Percentiles rank a stretch among this genome's conserved stretches.
Evolutionary conservation across 2,329 filamentous ascomycete species (phyloP).

Genomic region (Huntiella bhutanensis): DNA sequence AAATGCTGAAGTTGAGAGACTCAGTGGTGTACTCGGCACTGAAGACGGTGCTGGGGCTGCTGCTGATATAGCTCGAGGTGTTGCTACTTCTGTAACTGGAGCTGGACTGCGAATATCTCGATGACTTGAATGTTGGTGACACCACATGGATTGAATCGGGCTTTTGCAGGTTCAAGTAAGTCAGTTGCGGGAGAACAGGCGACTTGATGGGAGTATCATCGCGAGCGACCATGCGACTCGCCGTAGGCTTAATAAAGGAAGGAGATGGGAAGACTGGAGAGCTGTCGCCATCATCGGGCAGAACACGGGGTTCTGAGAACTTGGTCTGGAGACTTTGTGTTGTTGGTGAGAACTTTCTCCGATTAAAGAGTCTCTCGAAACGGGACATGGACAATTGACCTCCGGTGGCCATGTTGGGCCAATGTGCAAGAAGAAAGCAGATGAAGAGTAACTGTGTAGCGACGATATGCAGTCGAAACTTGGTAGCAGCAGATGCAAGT

Average conservation of each 20-base stretch:
- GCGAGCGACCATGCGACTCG: constrained; percentile 36
- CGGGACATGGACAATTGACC: constrained; percentile 13
- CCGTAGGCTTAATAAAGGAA: constrained; percentile 37
- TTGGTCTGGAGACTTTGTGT: constrained; percentile 11
- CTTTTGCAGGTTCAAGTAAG: constrained; percentile 5
- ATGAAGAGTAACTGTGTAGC: not conserved
- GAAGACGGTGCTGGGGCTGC: constrained; percentile 9
- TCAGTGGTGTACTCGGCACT: constrained; percentile 7
- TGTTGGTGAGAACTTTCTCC: constrained; percentile 19
- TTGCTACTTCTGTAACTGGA: constrained; percentile 8
- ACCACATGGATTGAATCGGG: constrained; percentile 10
- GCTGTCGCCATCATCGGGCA: constrained; percentile 8
- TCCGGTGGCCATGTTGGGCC: constrained; percentile 2
- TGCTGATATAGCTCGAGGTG: constrained; percentile 7
- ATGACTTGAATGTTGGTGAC: constrained; percentile 8
- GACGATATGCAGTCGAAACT: not conserved
- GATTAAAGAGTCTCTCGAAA: constrained; percentile 33
- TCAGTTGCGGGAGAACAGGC: constrained; percentile 13
- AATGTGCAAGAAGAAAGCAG: not conserved
- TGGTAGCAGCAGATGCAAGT: not conserved
- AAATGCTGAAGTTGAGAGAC: constrained; percentile 4
- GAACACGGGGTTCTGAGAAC: constrained; percentile 10
- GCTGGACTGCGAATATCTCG: constrained; percentile 8
- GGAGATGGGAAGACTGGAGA: constrained; percentile 29
- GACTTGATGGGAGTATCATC: constrained; percentile 23